Evolutionary conservation across 345 rosid genomes (phyloP).

Genomic region (Hibiscus trionum): DNA sequence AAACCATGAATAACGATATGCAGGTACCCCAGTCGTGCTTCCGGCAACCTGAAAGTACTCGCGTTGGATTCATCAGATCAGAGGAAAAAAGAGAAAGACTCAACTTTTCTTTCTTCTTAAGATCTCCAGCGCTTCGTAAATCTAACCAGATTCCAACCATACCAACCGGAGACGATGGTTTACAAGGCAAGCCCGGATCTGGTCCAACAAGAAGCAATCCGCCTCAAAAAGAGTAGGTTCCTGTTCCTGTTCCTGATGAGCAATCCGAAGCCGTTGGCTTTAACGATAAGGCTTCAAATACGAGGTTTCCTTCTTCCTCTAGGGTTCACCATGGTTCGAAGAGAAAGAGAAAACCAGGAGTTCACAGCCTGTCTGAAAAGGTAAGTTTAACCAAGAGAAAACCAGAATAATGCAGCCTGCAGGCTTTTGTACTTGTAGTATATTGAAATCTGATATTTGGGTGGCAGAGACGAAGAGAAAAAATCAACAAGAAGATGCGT

Average conservation of each 20-base stretch:
- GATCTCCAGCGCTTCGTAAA: too few species aligned
- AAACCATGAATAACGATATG: too few species aligned
- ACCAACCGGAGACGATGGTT: background rate
- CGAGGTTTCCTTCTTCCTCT: background rate
- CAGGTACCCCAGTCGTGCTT: background rate
- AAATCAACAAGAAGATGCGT: constrained; percentile 63
- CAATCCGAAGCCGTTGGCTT: constrained; percentile 48
- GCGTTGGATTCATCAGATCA: too few species aligned
- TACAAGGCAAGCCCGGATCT: constrained; percentile 4
- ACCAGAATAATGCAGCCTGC: too few species aligned
- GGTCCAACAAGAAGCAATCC: background rate
- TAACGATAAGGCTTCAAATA: too few species aligned
- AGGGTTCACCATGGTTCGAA: constrained; percentile 13
- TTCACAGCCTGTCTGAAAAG: constrained; percentile 37
- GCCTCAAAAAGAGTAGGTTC: constrained; percentile 12
- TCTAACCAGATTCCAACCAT: too few species aligned
- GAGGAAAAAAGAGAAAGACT: too few species aligned
- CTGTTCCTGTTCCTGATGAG: constrained; percentile 36
- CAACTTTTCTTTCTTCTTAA: too few species aligned
- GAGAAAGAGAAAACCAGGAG: constrained; percentile 31
- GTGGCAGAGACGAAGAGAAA: constrained; percentile 19
- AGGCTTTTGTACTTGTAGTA: too few species aligned
- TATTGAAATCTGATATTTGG: too few species aligned
- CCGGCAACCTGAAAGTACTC: background rate
- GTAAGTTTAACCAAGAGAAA: constrained; percentile 21